These are phyloP conservation scores for Cucumis cinereus DNA, from an alignment of 306 rosid genomes.

Conservation along the genomic window DNA sequence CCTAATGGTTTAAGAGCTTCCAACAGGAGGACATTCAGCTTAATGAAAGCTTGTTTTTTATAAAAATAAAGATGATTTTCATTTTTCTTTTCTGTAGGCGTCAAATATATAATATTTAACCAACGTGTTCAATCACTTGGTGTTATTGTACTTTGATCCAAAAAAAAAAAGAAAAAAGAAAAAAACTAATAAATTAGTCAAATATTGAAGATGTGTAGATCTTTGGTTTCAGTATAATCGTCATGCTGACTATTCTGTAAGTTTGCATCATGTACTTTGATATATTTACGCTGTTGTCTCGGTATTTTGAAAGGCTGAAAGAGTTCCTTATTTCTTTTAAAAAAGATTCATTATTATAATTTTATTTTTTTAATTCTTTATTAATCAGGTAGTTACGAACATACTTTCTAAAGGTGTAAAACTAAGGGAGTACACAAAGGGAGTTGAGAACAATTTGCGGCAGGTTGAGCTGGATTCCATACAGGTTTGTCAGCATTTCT, in stretches of 20 bases:
- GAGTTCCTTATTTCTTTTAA: background rate
- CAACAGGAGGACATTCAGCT: background rate
- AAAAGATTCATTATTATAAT: too few species aligned
- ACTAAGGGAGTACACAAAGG: conserved; percentile 82
- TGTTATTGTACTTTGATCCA: background rate
- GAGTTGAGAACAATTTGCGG: conserved; percentile 85
- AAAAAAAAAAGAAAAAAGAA: too few species aligned
- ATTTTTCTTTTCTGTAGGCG: background rate
- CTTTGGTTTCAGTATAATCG: background rate
- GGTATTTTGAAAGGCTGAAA: background rate
- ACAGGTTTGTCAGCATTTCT: conserved; percentile 46
- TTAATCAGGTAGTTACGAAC: conserved; percentile 65
- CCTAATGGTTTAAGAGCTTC: too few species aligned
- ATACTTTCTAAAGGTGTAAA: conserved; percentile 79
- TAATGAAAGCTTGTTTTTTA: background rate
- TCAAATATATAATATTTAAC: background rate
- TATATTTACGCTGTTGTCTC: background rate
- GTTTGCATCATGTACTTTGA: background rate
- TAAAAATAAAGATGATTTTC: background rate
- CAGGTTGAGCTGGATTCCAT: conserved; percentile 94
- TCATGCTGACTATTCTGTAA: background rate
- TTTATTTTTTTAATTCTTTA: background rate
- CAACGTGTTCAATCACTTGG: background rate
- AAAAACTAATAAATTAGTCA: background rate
- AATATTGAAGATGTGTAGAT: background rate